phyloP scores from a whole-genome alignment of 2,329 filamentous ascomycete genomes.

The Thelonectria blattea region DNA sequence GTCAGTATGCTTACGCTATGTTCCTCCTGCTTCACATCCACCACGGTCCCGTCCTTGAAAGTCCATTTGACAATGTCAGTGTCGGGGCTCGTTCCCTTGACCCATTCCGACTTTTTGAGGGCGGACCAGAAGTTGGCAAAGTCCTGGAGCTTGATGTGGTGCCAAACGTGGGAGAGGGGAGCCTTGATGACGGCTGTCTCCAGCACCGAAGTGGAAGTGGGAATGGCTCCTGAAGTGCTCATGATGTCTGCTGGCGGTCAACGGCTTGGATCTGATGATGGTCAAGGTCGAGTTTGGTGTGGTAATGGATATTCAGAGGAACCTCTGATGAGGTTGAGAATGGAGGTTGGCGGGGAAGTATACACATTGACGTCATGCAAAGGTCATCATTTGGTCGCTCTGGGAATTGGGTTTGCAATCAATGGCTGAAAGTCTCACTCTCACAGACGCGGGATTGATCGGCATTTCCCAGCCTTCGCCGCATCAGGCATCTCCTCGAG shows the following conservation, averaged over 20 bases:
- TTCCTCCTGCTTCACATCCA: slow-evolving; percentile 79
- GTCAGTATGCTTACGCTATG: slow-evolving; percentile 61
- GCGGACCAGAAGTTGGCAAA: slow-evolving; percentile 72
- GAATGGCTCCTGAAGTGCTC: slow-evolving; percentile 51
- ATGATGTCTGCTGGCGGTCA: slow-evolving; percentile 18
- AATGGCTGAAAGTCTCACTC: not conserved
- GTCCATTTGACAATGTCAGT: slow-evolving; percentile 73
- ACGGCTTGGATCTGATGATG: not conserved
- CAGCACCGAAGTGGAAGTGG: slow-evolving; percentile 69
- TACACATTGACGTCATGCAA: slow-evolving; percentile 6
- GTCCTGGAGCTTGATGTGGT: slow-evolving; percentile 75
- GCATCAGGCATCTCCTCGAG: not conserved
- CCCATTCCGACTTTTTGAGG: slow-evolving; percentile 65
- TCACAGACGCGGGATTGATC: slow-evolving; percentile 7
- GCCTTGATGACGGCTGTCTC: slow-evolving; percentile 73
- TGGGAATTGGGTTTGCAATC: not conserved
- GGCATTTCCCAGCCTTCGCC: not conserved
- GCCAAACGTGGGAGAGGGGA: slow-evolving; percentile 71
- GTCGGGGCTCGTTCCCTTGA: slow-evolving; percentile 68
- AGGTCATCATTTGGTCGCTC: not conserved
- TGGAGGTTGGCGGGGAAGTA: slow-evolving; percentile 3
- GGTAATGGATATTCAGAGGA: not conserved
- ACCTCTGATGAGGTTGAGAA: not conserved
- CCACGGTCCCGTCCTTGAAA: slow-evolving; percentile 71
- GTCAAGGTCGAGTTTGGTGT: not conserved